Conservation (phyloP, 2,329 filamentous ascomycete species). For the Ophiostoma novo-ulmi region DNA sequence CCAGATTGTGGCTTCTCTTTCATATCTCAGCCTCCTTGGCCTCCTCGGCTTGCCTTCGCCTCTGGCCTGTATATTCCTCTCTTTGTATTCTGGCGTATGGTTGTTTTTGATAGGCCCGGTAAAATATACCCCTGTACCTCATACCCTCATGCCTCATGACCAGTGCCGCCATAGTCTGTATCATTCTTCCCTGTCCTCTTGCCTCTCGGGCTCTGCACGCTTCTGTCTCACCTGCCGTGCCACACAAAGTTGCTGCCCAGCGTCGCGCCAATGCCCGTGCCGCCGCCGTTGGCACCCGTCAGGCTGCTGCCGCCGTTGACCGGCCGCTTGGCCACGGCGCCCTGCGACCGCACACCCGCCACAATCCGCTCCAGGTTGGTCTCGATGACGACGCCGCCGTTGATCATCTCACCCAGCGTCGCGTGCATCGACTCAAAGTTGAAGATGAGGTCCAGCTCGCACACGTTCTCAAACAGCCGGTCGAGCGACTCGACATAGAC, state of each 20-base stretch:
- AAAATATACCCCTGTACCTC: too few species aligned
- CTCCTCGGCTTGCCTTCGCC: not conserved
- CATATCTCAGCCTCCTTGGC: not conserved
- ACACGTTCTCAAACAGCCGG: conserved; percentile 94
- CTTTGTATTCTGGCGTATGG: conserved; percentile 3
- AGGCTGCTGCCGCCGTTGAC: conserved; percentile 59
- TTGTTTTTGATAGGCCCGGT: not conserved
- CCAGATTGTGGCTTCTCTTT: not conserved
- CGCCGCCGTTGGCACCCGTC: conserved; percentile 32
- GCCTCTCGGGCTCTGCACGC: not conserved
- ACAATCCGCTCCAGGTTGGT: conserved; percentile 86
- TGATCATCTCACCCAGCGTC: conserved; percentile 86
- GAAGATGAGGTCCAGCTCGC: conserved; percentile 96
- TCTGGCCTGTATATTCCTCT: not conserved
- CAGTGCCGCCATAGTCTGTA: not conserved
- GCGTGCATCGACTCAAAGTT: conserved; percentile 97
- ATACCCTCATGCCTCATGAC: not conserved
- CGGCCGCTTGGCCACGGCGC: conserved; percentile 70
- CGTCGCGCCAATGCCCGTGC: conserved; percentile 43
- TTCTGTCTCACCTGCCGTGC: conserved; percentile 35
- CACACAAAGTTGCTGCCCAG: conserved; percentile 56
- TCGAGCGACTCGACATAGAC: conserved; percentile 97
- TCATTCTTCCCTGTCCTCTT: not conserved
- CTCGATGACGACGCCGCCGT: conserved; percentile 90
- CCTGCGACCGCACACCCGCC: conserved; percentile 71